Conservation (phyloP, 257 asterid species). For the Vinca minor region DNA sequence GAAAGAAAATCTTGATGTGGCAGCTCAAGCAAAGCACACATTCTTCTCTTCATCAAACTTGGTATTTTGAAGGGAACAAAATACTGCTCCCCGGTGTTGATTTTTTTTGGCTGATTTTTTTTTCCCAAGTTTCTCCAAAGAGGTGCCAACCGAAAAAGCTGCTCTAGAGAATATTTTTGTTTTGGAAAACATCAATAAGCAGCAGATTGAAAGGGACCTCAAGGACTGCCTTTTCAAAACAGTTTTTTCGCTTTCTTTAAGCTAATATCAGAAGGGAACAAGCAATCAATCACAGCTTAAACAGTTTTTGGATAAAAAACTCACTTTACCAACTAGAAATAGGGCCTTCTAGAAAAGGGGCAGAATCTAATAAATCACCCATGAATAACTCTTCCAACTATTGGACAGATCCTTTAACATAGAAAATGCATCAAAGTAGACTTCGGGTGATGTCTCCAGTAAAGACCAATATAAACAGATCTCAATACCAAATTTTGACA, state of each 20-base stretch:
- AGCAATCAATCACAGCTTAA: background rate
- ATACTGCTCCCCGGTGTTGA: background rate
- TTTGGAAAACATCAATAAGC: too few relatives aligned
- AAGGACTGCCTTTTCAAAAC: background rate
- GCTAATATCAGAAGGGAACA: background rate
- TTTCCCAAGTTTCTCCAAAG: background rate
- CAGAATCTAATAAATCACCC: background rate
- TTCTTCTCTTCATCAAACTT: background rate
- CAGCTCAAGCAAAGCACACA: background rate
- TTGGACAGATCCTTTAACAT: too few relatives aligned
- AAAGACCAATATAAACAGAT: background rate
- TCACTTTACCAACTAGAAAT: background rate
- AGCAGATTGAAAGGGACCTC: background rate
- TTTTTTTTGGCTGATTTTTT: too few relatives aligned
- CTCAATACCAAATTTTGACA: too few relatives aligned
- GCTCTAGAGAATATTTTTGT: too few relatives aligned
- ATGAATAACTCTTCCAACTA: background rate
- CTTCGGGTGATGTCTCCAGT: background rate
- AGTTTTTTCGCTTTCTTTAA: background rate
- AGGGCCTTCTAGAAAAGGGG: background rate
- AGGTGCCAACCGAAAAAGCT: too few relatives aligned
- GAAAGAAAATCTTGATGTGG: background rate
- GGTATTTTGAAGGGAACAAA: background rate
- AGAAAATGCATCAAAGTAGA: background rate
- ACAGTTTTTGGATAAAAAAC: background rate